A percentile compares a stretch with the other conserved stretches of the same genome.
Conservation (phyloP, 1,284 basidiomycete species). For the Ceratobasidium sp. region DNA sequence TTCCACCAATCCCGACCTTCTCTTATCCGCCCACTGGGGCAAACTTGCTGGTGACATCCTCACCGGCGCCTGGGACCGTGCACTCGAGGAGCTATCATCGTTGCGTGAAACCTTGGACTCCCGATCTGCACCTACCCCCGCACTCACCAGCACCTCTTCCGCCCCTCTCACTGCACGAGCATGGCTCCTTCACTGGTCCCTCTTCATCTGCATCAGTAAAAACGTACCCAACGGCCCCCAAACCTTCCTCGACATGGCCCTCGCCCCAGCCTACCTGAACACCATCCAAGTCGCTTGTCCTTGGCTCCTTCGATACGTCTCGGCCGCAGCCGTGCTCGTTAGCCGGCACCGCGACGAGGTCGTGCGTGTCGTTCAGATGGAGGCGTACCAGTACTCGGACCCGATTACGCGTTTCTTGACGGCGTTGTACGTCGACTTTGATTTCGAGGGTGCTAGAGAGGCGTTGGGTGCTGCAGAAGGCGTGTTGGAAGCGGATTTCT, state of each 20-base stretch:
- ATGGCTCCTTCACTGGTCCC: slow-evolving; percentile 98
- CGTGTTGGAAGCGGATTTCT: slow-evolving; percentile 93
- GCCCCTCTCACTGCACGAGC: slow-evolving; percentile 93
- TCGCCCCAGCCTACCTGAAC: slow-evolving; percentile 95
- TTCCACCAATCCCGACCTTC: slow-evolving; percentile 91
- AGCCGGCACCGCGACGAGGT: slow-evolving; percentile 89
- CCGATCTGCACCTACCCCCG: slow-evolving; percentile 63
- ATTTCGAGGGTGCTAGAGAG: slow-evolving; percentile 90
- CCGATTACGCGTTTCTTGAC: slow-evolving; percentile 94
- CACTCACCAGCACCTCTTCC: slow-evolving; percentile 56
- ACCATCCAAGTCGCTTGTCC: slow-evolving; percentile 97
- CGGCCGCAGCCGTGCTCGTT: slow-evolving; percentile 91
- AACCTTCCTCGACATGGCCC: slow-evolving; percentile 96
- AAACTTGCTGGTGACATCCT: slow-evolving; percentile 98
- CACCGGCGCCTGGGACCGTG: slow-evolving; percentile 93
- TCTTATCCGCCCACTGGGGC: slow-evolving; percentile 97
- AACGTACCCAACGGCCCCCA: slow-evolving; percentile 80
- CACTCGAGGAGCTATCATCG: slow-evolving; percentile 93
- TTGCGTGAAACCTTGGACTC: slow-evolving; percentile 93
- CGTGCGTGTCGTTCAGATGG: slow-evolving; percentile 90
- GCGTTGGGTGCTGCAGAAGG: slow-evolving; percentile 84
- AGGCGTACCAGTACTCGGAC: slow-evolving; percentile 95
- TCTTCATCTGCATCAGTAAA: slow-evolving; percentile 99
- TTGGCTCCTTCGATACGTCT: slow-evolving; percentile 96
- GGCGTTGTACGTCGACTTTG: slow-evolving; percentile 93